phyloP scores from a whole-genome alignment of 2,329 filamentous ascomycete species.

The Phaeosphaeriaceae sp. region DNA sequence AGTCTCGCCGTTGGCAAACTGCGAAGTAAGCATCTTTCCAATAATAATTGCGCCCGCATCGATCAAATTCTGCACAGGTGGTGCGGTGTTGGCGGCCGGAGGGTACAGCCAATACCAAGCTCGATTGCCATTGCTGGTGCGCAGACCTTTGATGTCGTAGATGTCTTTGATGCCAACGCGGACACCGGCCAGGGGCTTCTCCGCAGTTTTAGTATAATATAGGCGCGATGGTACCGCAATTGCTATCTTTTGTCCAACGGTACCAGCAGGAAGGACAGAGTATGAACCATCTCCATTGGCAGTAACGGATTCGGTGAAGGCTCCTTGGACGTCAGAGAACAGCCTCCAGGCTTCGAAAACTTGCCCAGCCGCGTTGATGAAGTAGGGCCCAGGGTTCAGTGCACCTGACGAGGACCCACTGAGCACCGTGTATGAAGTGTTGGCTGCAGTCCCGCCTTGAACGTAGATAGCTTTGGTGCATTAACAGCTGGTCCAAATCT shows the following conservation, averaged over 20 bases:
- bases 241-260: conserved; percentile 48
- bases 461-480: conserved; percentile 30
- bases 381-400: conserved; percentile 59
- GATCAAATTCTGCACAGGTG: conserved; percentile 62
- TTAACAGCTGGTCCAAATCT: conserved; percentile 28
- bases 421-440: conserved; percentile 22
- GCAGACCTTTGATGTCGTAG: conserved; percentile 64
- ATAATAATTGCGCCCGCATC: conserved; percentile 64
- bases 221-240: conserved; percentile 64
- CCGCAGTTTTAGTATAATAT: conserved; percentile 61
- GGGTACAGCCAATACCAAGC: conserved; percentile 64
- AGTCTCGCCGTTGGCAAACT: conserved; percentile 54
- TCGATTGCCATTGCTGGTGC: conserved; percentile 64
- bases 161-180: conserved; percentile 70
- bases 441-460: conserved; percentile 31
- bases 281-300: conserved; percentile 49
- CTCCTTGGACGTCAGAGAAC: conserved; percentile 58
- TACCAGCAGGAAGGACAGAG: conserved; percentile 50
- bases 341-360: conserved; percentile 59
- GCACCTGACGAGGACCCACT: conserved; percentile 20
- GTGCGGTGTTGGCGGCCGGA: conserved; percentile 54
- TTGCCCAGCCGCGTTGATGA: conserved; percentile 54
- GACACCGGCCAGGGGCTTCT: conserved; percentile 66
- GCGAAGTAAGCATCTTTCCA: conserved; percentile 55
- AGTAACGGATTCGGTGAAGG: conserved; percentile 58